A percentile compares a stretch with the other conserved stretches of the same genome.
Evolutionary conservation across 2,329 filamentous ascomycete genomes (phyloP).

Genomic region (Fusarium robinianum): DNA sequence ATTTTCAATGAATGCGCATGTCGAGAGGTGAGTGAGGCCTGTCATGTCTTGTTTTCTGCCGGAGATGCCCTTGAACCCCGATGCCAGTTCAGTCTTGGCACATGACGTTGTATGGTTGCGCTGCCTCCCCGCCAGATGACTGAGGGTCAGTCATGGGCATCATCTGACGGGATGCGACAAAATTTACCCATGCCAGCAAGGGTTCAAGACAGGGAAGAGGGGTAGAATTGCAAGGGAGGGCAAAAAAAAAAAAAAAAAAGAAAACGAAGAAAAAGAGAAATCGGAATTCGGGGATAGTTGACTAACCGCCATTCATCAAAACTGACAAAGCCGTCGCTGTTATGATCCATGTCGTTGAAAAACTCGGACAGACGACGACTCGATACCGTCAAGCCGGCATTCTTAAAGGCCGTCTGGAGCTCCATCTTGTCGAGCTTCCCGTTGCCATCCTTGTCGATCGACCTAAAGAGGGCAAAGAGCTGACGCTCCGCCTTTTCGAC

Average conservation of each 20-base stretch:
- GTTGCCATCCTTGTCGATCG: conserved; percentile 84
- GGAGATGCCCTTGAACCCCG: conserved; percentile 13
- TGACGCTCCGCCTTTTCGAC: conserved; percentile 86
- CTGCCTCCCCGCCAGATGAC: conserved; percentile 34
- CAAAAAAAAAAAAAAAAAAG: conserved; percentile 3
- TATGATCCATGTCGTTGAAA: conserved; percentile 86
- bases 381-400: conserved; percentile 78
- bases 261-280: conserved; percentile 14
- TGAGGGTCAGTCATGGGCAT: conserved; percentile 35
- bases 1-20: conserved; percentile 4
- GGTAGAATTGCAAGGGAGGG: neutral
- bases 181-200: conserved; percentile 13
- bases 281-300: conserved; percentile 5
- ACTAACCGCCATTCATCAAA: conserved; percentile 97
- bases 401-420: conserved; percentile 75
- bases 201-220: conserved; percentile 1
- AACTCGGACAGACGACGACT: conserved; percentile 79
- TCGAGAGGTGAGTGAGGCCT: no score
- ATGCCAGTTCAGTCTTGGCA: conserved; percentile 30
- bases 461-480: conserved; percentile 78
- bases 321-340: conserved; percentile 84
- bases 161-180: conserved; percentile 29
- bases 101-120: conserved; percentile 35
- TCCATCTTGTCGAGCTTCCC: conserved; percentile 88
- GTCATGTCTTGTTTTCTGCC: neutral